These are phyloP conservation scores for Aspergillus ochraceoroseus DNA, from an alignment of 2,329 filamentous ascomycete species.

Conservation along the genomic window DNA sequence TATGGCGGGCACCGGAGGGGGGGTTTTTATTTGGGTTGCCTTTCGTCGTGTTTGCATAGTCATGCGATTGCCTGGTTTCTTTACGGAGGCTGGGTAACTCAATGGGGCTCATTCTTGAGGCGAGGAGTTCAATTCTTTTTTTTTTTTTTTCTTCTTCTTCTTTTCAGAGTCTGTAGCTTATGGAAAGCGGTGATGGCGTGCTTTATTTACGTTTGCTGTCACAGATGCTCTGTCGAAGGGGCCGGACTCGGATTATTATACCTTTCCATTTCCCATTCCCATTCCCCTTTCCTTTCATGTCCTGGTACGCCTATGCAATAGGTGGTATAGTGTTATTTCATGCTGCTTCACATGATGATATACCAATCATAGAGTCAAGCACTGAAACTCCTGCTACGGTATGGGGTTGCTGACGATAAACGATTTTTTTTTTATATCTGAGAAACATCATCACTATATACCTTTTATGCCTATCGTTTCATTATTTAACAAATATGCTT, in stretches of 20 bases:
- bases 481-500: conserved; percentile 4
- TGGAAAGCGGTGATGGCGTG: conserved; percentile 50
- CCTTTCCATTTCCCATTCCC: conserved; percentile 6
- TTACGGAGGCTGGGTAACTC: conserved; percentile 68
- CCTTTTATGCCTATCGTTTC: conserved; percentile 2
- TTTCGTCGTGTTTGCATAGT: conserved; percentile 94
- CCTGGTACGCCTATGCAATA: conserved; percentile 6
- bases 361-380: conserved; percentile 97
- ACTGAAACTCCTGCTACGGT: conserved; percentile 61
- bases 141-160: conserved; percentile 42
- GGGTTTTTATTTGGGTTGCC: conserved; percentile 52
- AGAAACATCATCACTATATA: conserved; percentile 37
- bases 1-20: conserved; percentile 35
- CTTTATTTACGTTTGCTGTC: conserved; percentile 29
- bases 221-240: conserved; percentile 64
- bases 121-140: conserved; percentile 65
- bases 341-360: conserved; percentile 75
- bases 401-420: conserved; percentile 47
- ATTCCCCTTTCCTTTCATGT: conserved; percentile 1
- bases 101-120: conserved; percentile 99
- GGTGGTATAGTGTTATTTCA: neutral
- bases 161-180: conserved; percentile 51
- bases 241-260: conserved; percentile 51
- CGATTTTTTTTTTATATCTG: conserved; percentile 47
- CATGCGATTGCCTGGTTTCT: conserved; percentile 82